Conservation (phyloP, 2,329 filamentous ascomycete species). For the Grosmannia clavigera region DNA sequence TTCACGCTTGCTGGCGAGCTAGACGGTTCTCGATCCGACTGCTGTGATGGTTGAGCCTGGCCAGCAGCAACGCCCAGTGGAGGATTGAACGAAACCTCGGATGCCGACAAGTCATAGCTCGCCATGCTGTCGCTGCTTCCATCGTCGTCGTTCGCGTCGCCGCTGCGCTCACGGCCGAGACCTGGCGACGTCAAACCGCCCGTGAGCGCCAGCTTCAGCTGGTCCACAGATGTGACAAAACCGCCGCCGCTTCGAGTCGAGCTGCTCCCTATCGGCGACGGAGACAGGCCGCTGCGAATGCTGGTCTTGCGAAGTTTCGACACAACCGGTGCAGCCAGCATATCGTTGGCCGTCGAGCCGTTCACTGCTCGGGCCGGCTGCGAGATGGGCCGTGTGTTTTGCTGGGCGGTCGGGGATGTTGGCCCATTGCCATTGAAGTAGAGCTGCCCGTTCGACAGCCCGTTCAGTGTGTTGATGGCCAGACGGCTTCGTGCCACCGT, state of each 20-base stretch:
- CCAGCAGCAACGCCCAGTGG: neutral
- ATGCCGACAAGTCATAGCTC: conserved; percentile 56
- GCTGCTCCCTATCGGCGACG: conserved; percentile 21
- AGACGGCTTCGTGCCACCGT: conserved; percentile 35
- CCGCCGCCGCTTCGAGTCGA: conserved; percentile 18
- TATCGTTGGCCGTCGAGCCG: conserved; percentile 3
- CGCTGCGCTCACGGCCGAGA: conserved; percentile 17
- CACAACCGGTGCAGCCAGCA: conserved; percentile 20
- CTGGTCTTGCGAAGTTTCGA: conserved; percentile 41
- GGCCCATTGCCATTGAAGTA: conserved; percentile 19
- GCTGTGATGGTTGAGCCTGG: neutral
- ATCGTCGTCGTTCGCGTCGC: conserved; percentile 35
- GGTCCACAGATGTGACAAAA: conserved; percentile 48
- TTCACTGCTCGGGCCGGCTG: conserved; percentile 18
- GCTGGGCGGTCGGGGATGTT: conserved; percentile 36
- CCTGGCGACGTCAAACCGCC: conserved; percentile 32
- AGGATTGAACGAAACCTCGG: conserved; percentile 51
- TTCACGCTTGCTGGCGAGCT: conserved; percentile 11
- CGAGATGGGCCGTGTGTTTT: conserved; percentile 37
- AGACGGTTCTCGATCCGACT: conserved; percentile 15
- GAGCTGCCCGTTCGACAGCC: conserved; percentile 14
- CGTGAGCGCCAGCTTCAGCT: conserved; percentile 48
- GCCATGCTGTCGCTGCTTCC: conserved; percentile 56
- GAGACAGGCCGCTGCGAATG: conserved; percentile 37
- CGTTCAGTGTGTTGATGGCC: conserved; percentile 26